phyloP scores from a whole-genome alignment of 2,329 filamentous ascomycete genomes.

The Allantophomopsis cytisporea region DNA sequence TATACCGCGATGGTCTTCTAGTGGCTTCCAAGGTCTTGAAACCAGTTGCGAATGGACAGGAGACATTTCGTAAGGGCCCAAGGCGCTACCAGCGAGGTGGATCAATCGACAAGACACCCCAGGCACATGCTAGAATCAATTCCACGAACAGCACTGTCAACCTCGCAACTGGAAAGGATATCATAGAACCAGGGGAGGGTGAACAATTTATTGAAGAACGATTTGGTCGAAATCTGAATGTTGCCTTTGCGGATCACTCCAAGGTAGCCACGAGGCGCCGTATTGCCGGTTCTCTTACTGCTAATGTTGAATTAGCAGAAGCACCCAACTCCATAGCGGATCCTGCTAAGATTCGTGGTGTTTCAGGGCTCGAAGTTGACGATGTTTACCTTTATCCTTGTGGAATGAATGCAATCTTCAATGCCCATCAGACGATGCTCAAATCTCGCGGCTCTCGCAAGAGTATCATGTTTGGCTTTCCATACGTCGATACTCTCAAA shows the following conservation, averaged over 20 bases:
- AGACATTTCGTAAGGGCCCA: conserved; percentile 47
- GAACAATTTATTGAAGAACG: conserved; percentile 81
- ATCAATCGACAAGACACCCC: conserved; percentile 28
- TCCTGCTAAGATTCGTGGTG: conserved; percentile 34
- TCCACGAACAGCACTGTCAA: conserved; percentile 1
- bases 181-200: conserved; percentile 40
- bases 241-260: conserved; percentile 66
- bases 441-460: conserved; percentile 48
- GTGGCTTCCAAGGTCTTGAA: conserved; percentile 26
- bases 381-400: conserved; percentile 83
- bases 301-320: conserved; percentile 52
- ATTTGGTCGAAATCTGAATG: conserved; percentile 80
- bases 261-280: conserved; percentile 75
- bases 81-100: conserved; percentile 61
- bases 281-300: conserved; percentile 75
- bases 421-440: conserved; percentile 64
- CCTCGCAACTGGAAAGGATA: conserved; percentile 23
- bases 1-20: conserved; percentile 58
- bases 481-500: conserved; percentile 93
- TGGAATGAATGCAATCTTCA: conserved; percentile 94
- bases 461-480: conserved; percentile 91
- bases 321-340: conserved; percentile 37
- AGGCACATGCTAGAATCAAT: conserved; percentile 6
- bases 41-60: conserved; percentile 9
- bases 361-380: conserved; percentile 59